These are phyloP conservation scores for Amanita polypyramis DNA, from an alignment of 768 basidiomycete genomes.

Conservation along the genomic window DNA sequence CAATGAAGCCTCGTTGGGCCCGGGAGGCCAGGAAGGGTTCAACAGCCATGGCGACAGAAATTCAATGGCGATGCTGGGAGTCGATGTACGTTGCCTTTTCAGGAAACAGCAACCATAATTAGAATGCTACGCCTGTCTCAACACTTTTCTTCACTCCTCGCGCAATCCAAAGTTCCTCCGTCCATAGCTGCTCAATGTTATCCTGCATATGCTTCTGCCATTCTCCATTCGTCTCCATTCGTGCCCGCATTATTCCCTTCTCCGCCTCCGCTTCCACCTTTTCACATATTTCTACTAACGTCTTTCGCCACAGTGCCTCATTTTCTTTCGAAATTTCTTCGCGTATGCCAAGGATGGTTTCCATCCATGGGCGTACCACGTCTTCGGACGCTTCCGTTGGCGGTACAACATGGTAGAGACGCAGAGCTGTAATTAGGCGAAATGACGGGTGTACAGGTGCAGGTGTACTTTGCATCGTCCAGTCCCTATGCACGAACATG, in stretches of 20 bases:
- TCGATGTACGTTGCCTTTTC: neutral
- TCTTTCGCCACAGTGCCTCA: conserved; percentile 1
- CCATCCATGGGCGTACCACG: conserved; percentile 27
- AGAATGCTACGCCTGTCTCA: conserved; percentile 38
- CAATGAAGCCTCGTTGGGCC: conserved; percentile 63
- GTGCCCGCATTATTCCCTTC: conserved; percentile 3
- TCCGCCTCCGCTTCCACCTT: conserved; percentile 10
- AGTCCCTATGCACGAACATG: conserved; percentile 42
- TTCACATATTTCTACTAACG: conserved; percentile 23
- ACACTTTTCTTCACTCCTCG: conserved; percentile 35
- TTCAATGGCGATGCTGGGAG: neutral
- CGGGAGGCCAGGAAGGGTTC: conserved; percentile 65
- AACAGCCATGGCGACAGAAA: conserved; percentile 42
- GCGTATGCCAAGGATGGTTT: conserved; percentile 29
- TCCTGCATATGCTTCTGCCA: conserved; percentile 20
- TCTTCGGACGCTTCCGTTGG: conserved; percentile 16
- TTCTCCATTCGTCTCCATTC: conserved; percentile 9
- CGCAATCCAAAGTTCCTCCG: conserved; percentile 48
- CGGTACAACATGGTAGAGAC: conserved; percentile 46
- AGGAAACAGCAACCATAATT: conserved; percentile 5
- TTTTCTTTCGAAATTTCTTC: conserved; percentile 11
- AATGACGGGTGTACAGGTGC: conserved; percentile 68
- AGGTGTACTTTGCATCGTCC: conserved; percentile 61
- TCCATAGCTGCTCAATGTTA: conserved; percentile 45
- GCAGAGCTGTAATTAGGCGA: conserved; percentile 61